phyloP scores from a whole-genome alignment of 495 filamentous ascomycete genomes.

The Neurospora sublineolata region DNA sequence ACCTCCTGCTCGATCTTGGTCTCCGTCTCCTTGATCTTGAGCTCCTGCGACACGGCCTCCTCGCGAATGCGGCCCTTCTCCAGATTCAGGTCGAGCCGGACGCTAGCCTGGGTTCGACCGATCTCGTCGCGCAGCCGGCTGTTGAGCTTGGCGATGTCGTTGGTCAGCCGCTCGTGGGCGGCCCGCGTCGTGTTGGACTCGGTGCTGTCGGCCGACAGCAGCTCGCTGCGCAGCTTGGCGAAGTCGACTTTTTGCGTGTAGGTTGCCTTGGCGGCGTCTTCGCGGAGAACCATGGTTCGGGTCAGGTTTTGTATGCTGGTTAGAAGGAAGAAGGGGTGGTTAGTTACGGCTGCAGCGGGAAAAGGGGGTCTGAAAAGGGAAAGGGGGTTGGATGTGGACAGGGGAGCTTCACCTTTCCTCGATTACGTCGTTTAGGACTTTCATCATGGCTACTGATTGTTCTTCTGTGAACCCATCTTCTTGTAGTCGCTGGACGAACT shows the following conservation, averaged over 20 bases:
- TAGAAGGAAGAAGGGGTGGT: neutral
- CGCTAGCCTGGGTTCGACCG: conserved; percentile 79
- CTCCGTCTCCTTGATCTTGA: conserved; percentile 98
- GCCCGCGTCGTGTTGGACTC: conserved; percentile 80
- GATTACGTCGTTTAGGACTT: conserved; percentile 90
- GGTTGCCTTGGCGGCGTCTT: conserved; percentile 74
- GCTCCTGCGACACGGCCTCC: conserved; percentile 90
- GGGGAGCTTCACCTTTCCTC: conserved; percentile 58
- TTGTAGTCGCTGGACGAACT: conserved; percentile 85
- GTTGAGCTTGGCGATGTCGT: conserved; percentile 87
- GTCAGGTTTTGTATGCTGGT: conserved; percentile 88
- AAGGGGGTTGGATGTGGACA: neutral
- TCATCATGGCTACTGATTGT: conserved; percentile 94
- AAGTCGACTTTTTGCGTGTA: conserved; percentile 99
- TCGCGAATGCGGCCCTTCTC: conserved; percentile 96
- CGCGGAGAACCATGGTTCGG: conserved; percentile 95
- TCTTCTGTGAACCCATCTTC: conserved; percentile 92
- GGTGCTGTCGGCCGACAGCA: conserved; percentile 79
- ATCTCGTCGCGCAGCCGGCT: conserved; percentile 86
- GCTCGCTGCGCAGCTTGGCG: conserved; percentile 91
- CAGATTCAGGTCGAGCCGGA: conserved; percentile 84
- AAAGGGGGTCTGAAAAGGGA: neutral
- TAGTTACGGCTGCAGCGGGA: neutral
- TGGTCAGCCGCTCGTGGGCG: conserved; percentile 84
- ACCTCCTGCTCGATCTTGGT: conserved; percentile 97